Percentiles rank a stretch among this genome's conserved stretches.
Conservation (phyloP, 768 basidiomycete genomes). For the Kwoniella botswanensis region DNA sequence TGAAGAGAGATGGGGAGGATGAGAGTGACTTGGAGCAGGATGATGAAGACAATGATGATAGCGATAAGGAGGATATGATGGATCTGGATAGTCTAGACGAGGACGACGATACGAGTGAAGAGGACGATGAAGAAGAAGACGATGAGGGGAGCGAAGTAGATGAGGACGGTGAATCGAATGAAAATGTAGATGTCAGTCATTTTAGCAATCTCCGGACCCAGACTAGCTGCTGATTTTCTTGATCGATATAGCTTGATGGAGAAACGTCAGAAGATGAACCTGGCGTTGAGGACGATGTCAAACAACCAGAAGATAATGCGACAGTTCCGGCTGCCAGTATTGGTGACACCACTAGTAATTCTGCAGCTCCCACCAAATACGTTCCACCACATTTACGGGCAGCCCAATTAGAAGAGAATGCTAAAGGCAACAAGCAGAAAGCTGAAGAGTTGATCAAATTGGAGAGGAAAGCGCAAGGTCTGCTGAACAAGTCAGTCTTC, state of each 20-base stretch:
- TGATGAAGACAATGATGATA: slow-evolving; percentile 55
- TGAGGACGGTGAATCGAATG: slow-evolving; percentile 10
- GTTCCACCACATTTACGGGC: slow-evolving; percentile 78
- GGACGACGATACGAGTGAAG: slow-evolving; percentile 22
- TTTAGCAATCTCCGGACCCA: too few species aligned
- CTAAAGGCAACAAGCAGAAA: slow-evolving; percentile 52
- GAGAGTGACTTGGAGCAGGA: slow-evolving; percentile 46
- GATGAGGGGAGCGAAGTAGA: slow-evolving; percentile 24
- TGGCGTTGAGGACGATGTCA: too few species aligned
- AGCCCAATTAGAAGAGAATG: slow-evolving; percentile 56
- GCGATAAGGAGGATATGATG: slow-evolving; percentile 33
- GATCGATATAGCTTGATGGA: too few species aligned
- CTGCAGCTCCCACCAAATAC: slow-evolving; percentile 62
- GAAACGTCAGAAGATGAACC: too few species aligned
- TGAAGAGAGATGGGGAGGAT: slow-evolving; percentile 31
- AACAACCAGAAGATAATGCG: not conserved
- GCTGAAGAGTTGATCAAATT: slow-evolving; percentile 65
- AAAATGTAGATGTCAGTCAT: slow-evolving; percentile 16
- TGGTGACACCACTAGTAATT: too few species aligned
- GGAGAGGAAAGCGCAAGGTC: slow-evolving; percentile 77
- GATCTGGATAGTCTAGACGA: slow-evolving; percentile 46
- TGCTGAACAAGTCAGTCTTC: slow-evolving; percentile 74
- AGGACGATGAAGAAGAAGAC: not conserved
- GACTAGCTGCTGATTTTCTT: too few species aligned
- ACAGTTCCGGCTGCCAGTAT: not conserved